phyloP scores from a whole-genome alignment of 305 asterid genomes.

The Striga hermonthica region DNA sequence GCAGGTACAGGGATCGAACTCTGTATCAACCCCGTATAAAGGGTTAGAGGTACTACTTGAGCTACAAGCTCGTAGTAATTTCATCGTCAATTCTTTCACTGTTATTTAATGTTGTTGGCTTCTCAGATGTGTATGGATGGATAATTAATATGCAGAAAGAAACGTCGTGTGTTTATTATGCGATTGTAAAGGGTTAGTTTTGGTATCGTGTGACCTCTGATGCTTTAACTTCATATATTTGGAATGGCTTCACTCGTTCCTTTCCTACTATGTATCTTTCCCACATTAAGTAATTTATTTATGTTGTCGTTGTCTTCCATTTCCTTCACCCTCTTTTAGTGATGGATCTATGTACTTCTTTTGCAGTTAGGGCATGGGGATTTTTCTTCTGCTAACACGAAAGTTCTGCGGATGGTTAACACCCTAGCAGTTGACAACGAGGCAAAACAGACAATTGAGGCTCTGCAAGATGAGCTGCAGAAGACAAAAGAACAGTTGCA shows the following conservation, averaged over 20 bases:
- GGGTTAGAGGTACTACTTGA: too few species aligned
- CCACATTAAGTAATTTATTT: constrained; percentile 4
- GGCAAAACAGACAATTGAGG: constrained; percentile 93
- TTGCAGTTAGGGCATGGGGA: constrained; percentile 95
- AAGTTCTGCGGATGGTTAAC: constrained; percentile 92
- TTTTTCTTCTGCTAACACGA: constrained; percentile 85
- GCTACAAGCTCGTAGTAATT: too few species aligned
- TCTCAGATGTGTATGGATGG: too few species aligned
- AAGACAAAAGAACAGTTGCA: constrained; percentile 86
- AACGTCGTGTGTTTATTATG: neutral
- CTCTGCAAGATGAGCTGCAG: constrained; percentile 87
- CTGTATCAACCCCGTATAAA: too few species aligned
- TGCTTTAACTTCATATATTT: constrained; percentile 14
- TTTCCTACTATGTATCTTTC: too few species aligned
- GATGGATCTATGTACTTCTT: constrained; percentile 24
- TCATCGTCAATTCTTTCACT: too few species aligned
- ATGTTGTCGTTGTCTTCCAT: neutral
- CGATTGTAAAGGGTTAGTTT: constrained; percentile 13
- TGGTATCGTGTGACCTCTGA: constrained; percentile 15
- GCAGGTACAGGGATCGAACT: too few species aligned
- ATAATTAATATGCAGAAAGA: too few species aligned
- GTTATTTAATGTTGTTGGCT: too few species aligned
- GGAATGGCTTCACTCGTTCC: too few species aligned
- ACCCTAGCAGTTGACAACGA: constrained; percentile 85
- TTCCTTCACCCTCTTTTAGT: constrained; percentile 10